Percentiles rank a stretch among this genome's conserved stretches.
Conservation (phyloP, 805 yeast genomes). For the Zygosaccharomyces siamensis region DNA sequence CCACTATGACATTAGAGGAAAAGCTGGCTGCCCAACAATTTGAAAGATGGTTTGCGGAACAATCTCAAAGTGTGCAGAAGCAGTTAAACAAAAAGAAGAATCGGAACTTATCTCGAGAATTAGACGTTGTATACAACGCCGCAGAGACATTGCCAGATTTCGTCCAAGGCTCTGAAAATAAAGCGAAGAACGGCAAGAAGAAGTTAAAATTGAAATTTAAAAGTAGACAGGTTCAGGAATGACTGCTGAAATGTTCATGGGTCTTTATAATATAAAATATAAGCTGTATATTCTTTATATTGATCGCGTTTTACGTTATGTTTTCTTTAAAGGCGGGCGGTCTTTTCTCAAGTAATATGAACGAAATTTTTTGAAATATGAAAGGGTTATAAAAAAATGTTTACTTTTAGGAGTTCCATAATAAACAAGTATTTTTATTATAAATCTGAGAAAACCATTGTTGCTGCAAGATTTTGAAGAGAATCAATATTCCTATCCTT, state of each 20-base stretch:
- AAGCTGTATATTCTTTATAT: neutral
- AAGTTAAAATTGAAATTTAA: constrained; percentile 20
- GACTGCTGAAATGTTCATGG: neutral
- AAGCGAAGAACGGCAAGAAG: constrained; percentile 11
- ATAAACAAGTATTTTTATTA: neutral
- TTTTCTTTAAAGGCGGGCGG: constrained; percentile 3
- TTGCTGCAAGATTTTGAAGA: neutral
- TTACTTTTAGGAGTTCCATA: neutral
- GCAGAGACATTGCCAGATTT: constrained; percentile 20
- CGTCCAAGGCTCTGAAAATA: constrained; percentile 1
- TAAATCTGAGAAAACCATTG: neutral
- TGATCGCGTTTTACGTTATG: constrained; percentile 6
- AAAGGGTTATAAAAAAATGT: neutral
- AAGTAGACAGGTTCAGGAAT: constrained; percentile 4
- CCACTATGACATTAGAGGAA: constrained; percentile 51
- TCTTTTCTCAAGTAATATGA: constrained; percentile 3
- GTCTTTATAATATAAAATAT: neutral
- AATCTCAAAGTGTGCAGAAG: constrained; percentile 58
- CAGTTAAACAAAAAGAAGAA: constrained; percentile 26
- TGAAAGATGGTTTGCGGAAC: constrained; percentile 84
- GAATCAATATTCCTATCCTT: neutral
- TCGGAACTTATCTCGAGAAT: constrained; percentile 9
- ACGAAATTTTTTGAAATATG: constrained; percentile 5
- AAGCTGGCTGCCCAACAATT: constrained; percentile 79
- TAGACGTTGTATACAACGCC: constrained; percentile 19